Conservation (phyloP, 1,284 basidiomycete genomes). For the Marasmius sp. region DNA sequence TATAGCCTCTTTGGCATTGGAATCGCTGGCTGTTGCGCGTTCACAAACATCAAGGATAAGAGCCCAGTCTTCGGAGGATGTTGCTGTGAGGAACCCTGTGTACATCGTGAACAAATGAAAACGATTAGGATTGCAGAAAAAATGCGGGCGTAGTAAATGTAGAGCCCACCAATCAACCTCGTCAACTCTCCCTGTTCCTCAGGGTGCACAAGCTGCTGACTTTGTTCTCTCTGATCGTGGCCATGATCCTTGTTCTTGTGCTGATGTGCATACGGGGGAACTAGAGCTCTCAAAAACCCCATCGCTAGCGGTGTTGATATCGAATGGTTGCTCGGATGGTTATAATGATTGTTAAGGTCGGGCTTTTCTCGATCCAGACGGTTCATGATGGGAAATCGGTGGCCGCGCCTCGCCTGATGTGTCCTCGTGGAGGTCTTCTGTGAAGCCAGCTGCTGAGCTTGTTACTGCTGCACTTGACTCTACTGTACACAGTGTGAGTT, state of each 20-base stretch:
- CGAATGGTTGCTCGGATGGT: not conserved
- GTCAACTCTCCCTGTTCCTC: conserved; percentile 54
- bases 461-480: not conserved
- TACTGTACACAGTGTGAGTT: not conserved
- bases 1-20: conserved; percentile 72
- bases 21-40: conserved; percentile 62
- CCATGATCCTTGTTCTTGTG: conserved; percentile 28
- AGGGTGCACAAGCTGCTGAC: conserved; percentile 19
- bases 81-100: conserved; percentile 70
- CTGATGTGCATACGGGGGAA: conserved; percentile 42
- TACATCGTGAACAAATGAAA: conserved; percentile 1
- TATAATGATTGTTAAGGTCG: no score
- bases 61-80: conserved; percentile 74
- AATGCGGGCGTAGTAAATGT: conserved; percentile 24
- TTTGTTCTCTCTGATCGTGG: not conserved
- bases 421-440: not conserved
- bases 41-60: conserved; percentile 80
- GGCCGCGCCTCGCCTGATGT: conserved; percentile 11
- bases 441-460: no score
- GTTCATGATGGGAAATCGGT: conserved; percentile 8
- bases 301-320: conserved; percentile 32
- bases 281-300: conserved; percentile 57
- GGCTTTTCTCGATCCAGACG: not conserved
- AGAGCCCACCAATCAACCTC: conserved; percentile 56
- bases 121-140: not conserved